These are phyloP conservation scores for Chytriomyces confervae DNA, from an alignment of 192 early-diverging fungal genomes.

Conservation along the genomic window DNA sequence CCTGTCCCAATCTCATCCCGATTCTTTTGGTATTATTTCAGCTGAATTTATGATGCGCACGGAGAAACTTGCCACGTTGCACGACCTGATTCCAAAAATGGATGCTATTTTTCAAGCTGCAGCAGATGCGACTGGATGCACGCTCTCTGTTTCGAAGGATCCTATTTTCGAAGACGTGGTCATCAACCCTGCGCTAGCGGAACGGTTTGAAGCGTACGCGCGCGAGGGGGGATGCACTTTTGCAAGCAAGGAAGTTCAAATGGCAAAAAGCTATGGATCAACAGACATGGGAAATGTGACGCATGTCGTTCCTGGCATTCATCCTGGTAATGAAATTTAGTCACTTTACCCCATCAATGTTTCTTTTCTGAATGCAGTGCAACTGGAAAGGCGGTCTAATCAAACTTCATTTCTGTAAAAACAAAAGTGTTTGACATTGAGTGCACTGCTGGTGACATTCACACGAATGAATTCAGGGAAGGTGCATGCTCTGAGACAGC, in stretches of 20 bases:
- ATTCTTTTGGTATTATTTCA: not conserved
- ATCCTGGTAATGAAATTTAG: slow-evolving; percentile 32
- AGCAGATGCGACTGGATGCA: slow-evolving; percentile 72
- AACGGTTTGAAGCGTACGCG: slow-evolving; percentile 38
- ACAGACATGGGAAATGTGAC: slow-evolving; percentile 81
- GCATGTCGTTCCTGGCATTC: slow-evolving; percentile 67
- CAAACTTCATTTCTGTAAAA: slow-evolving; percentile 36
- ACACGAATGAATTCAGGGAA: slow-evolving; percentile 68
- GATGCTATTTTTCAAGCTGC: slow-evolving; percentile 66
- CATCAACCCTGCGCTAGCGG: slow-evolving; percentile 55
- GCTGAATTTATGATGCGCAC: slow-evolving; percentile 59
- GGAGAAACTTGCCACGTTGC: slow-evolving; percentile 28
- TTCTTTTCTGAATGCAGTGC: not conserved
- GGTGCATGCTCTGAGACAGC: slow-evolving; percentile 63
- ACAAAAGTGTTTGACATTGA: slow-evolving; percentile 56
- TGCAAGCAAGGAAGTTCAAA: slow-evolving; percentile 22
- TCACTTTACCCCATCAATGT: not conserved
- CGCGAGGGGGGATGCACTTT: slow-evolving; percentile 30
- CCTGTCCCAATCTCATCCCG: not conserved
- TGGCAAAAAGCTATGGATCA: slow-evolving; percentile 51
- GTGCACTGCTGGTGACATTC: slow-evolving; percentile 62
- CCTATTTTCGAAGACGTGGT: slow-evolving; percentile 61
- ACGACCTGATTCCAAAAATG: slow-evolving; percentile 57
- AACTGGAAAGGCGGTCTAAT: no score
- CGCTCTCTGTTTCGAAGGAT: slow-evolving; percentile 58